A percentile compares a stretch with the other conserved stretches of the same genome.
Conservation (phyloP, 2,329 filamentous ascomycete genomes). For the Pseudofabraea citricarpa region DNA sequence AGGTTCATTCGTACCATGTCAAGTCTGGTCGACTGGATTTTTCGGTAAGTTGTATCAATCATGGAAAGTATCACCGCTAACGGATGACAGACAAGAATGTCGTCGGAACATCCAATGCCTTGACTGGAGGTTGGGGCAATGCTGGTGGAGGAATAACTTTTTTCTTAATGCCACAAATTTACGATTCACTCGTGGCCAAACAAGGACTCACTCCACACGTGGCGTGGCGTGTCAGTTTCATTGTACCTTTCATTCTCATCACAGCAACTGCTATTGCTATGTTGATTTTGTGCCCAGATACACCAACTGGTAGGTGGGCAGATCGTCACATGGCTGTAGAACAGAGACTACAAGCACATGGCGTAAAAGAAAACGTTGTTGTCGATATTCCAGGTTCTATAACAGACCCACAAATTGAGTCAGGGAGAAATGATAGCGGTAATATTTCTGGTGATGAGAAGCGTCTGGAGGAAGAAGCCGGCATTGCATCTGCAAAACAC, state of each 20-base stretch:
- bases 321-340: conserved; percentile 59
- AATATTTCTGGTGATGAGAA: conserved; percentile 6
- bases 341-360: conserved; percentile 45
- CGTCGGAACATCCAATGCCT: conserved; percentile 77
- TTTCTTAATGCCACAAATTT: conserved; percentile 89
- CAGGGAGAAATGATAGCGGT: too few relatives aligned
- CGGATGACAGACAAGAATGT: conserved; percentile 78
- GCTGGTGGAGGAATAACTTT: conserved; percentile 85
- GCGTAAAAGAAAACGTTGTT: conserved; percentile 38
- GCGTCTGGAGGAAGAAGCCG: conserved; percentile 30
- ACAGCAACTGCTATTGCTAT: conserved; percentile 61
- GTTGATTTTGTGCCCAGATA: conserved; percentile 72
- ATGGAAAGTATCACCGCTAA: too few relatives aligned
- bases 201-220: conserved; percentile 58
- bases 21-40: conserved; percentile 86
- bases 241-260: conserved; percentile 78
- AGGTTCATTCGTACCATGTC: conserved; percentile 73
- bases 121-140: conserved; percentile 79
- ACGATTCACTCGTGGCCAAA: conserved; percentile 63
- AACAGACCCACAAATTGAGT: conserved; percentile 32
- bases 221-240: conserved; percentile 80
- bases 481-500: conserved; percentile 31
- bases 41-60: conserved; percentile 46
- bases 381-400: conserved; percentile 48
- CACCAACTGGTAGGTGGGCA: conserved; percentile 76